Evolutionary conservation across 169 alveolate genomes (phyloP), one percentile per base, ranked within the genome.

Genomic region (Hammondia hammondi): DNA sequence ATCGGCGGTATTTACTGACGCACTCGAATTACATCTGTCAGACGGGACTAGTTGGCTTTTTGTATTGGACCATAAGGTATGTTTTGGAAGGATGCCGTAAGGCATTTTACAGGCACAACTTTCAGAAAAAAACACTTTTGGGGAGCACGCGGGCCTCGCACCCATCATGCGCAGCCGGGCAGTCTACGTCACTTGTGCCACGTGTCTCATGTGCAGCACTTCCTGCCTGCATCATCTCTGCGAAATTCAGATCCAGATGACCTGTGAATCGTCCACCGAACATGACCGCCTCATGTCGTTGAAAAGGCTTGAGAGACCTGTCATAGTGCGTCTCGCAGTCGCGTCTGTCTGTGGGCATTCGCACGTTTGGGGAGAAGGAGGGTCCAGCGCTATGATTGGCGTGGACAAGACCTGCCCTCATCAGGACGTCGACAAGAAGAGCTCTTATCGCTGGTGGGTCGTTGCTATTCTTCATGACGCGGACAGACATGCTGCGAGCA

Each of bases 11-110:
- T 37, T 32, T 82, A 71, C 93, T 6, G 93, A 90, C 52, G 85
- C 93, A 29, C 56, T 90, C 82, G 93, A 90, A 46, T 21, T 90
- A 14, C 87, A 90, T 14, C 87, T 90, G 14, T 61, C 81, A 24
- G 93, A 90, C 88, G 93, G 93, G 45, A 90, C 93, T 9, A 67
- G 4, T 17, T 90, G 93, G 93, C 48, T 90, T 39, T n/a, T 48
- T 10, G 93, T 90, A 17, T 27, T 48, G 29, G 93, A 90, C 93
- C 87, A 48, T 48, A 70, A 72, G 46, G 94, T 90, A 72, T 10
- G 77, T 67, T 4, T 17, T 67, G 35, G 12, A 27, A 21, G n/a
- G 32, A 29, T 27, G 17, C 17, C 37, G 82, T 71, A 27, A 2
- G n/a, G 10, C 82, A 12, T n/a, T n/a, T 12, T 71, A n/a, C 32